Conservation (phyloP, 2,329 filamentous ascomycete genomes). For the Trichoderma guizhouense region DNA sequence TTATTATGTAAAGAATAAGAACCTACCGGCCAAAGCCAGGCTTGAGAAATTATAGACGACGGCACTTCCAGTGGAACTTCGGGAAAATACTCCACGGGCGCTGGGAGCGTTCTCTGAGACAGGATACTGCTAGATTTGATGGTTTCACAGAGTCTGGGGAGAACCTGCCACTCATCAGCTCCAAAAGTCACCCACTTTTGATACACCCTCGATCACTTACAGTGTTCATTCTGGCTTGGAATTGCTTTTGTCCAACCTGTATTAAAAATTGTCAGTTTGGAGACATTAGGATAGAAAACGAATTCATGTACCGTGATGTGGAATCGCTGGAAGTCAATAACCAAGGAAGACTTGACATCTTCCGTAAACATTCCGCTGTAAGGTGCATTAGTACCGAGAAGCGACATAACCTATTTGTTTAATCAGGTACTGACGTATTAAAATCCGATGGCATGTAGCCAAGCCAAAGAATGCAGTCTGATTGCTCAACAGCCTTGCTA, state of each 20-base stretch:
- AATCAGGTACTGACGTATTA: neutral
- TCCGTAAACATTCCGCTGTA: conserved; percentile 5
- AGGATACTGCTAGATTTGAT: neutral
- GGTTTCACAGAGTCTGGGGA: neutral
- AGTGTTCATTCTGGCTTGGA: neutral
- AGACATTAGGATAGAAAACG: no score
- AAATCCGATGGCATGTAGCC: conserved; percentile 11
- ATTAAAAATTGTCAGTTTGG: neutral
- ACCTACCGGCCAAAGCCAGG: neutral
- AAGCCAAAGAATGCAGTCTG: conserved; percentile 22
- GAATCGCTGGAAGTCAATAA: conserved; percentile 7
- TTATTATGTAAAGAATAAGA: neutral
- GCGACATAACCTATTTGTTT: no score
- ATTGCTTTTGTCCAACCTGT: neutral
- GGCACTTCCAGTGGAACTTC: neutral
- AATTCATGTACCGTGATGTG: neutral
- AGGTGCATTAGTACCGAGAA: neutral
- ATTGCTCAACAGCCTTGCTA: neutral
- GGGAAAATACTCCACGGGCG: neutral
- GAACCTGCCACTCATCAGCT: neutral
- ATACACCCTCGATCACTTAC: neutral
- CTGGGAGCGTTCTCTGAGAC: neutral
- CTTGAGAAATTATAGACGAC: neutral
- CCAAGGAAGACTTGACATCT: neutral
- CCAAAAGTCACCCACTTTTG: neutral